These are phyloP conservation scores for Penicillium cinerascens DNA, from an alignment of 495 filamentous ascomycete genomes.

Conservation along the genomic window DNA sequence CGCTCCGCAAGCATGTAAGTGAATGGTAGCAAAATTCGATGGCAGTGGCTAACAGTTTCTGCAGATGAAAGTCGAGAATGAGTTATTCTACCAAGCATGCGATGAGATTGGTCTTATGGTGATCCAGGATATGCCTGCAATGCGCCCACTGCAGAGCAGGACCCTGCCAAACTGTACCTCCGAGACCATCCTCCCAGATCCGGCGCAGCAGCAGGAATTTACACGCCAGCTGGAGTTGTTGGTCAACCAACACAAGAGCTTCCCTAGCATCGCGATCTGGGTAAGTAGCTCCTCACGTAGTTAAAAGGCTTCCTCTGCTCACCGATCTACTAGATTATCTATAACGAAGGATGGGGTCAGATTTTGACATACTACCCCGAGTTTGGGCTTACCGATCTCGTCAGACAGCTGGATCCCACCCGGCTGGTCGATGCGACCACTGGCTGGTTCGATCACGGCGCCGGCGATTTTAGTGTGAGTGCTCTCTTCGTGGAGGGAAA, in stretches of 20 bases:
- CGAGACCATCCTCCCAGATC: constrained; percentile 36
- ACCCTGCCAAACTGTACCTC: constrained; percentile 4
- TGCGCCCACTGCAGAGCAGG: constrained; percentile 33
- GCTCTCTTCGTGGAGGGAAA: not conserved
- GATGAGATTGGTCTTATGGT: constrained; percentile 61
- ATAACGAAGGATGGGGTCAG: constrained; percentile 73
- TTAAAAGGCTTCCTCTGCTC: not conserved
- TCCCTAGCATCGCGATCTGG: constrained; percentile 56
- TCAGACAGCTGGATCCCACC: constrained; percentile 57
- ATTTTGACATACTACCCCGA: constrained; percentile 48
- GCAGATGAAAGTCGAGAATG: constrained; percentile 65
- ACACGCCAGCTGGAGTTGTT: constrained; percentile 58
- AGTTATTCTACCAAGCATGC: constrained; percentile 62
- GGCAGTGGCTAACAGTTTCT: not conserved
- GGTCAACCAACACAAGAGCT: constrained; percentile 58
- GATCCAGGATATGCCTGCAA: constrained; percentile 66
- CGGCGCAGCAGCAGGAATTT: constrained; percentile 56
- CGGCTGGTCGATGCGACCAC: constrained; percentile 56
- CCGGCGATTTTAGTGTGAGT: constrained; percentile 52
- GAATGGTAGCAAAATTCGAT: not conserved
- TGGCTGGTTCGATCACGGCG: constrained; percentile 61
- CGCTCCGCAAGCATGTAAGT: constrained; percentile 63
- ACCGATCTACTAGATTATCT: constrained; percentile 48
- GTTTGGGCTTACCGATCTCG: constrained; percentile 48
- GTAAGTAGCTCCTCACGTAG: constrained; percentile 15